Base-by-base conservation (phyloP, 2,329 filamentous ascomycete species). In the Anisogramma anomala region DNA sequence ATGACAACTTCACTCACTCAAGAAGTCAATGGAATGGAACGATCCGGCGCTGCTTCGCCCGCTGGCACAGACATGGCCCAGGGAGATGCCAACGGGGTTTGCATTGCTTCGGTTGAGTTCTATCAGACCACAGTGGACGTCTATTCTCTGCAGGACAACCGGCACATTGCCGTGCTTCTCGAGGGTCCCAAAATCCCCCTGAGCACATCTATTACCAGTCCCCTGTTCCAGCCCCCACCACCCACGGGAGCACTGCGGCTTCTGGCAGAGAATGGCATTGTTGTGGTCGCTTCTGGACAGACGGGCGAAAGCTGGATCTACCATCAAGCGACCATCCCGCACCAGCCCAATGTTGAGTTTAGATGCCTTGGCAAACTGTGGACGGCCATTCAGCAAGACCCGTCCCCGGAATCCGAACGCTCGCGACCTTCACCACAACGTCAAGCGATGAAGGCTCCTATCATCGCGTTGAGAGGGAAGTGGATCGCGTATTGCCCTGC, bases 101-200 rank as follows among this genome's bases (percentile, higher is more conserved):
- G 49, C 62, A 60, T 33, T 55, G 52, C 33, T 42, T 52, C 58
- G 39, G 62, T 79, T 44, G 72, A 75, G 36, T 70, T 71, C 34
- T 93, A 89, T 54, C 87, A 94, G 59, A 95, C 88, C 0, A 81
- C 82, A 0, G 85, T 94, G 5, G 86, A 95, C 51, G 67, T 96
- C 0, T 94, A 89, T 59, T 95, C 88, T 1, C 65, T 96, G 45
- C 77, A 74, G 51, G 84, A 79, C n/a, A 79, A 79, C 52, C 71
- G 74, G 47, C 74, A 76, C 41, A 62, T 95, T 41, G 74, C 79
- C 19, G 82, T 84, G 0, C 66, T 96, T 7, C 79, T 93, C 46
- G 74, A 79, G 52, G 78, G 81, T 32, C 73, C 83, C 36, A 68
- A 76, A 55, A 66, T 77, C 40, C 64, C 75, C 34, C 60, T 84